Evolutionary conservation across 768 basidiomycete species (phyloP), one percentile per base, ranked within the genome.

Genomic region (Hirschioporus abietinus): DNA sequence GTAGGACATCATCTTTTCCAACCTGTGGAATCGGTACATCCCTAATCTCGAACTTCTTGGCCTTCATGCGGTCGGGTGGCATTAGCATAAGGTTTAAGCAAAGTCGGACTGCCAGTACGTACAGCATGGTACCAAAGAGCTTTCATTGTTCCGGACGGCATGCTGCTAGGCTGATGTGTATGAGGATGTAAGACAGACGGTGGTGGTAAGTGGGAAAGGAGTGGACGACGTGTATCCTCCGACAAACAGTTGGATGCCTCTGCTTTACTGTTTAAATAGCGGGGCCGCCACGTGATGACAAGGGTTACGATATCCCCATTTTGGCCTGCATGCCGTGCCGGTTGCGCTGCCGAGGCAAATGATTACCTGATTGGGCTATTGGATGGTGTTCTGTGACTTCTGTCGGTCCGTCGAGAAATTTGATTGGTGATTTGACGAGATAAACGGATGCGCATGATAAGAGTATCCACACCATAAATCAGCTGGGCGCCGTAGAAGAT

Each of bases 71-170:
- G 42, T 52, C 42, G 42, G 12, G 42, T 52, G 42, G 42, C 42
- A 52, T 52, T 59, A 70, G 68, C 66, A 34, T 70, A 63, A 59
- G 65, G 62, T 60, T 26, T 25, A 62, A 18, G 30, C 18, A 35
- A 24, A 26, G 30, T 26, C 60, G 8, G 23, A 60, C 23, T 18
- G 9, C 18, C 24, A 26, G 66, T 34, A 73, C 78, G 58, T 70
- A 91, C 90, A 68, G 81, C 81, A 72, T 82, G 83, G 78, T 91
- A 93, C 79, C 84, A 91, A 70, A 91, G 77, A 20, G 91, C 91
- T 76, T 86, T 84, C 91, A 93, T 92, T 26, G 80, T 85, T 52
- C 42, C 42, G 42, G 42, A 52, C 42, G 42, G 20, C 42, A 52
- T 52, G 3, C 12, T 52, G 12, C 2, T 1, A 52, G 42, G 42